These are phyloP conservation scores for Podochytrium sp. DNA, from an alignment of 192 early-diverging fungal species.

Conservation along the genomic window DNA sequence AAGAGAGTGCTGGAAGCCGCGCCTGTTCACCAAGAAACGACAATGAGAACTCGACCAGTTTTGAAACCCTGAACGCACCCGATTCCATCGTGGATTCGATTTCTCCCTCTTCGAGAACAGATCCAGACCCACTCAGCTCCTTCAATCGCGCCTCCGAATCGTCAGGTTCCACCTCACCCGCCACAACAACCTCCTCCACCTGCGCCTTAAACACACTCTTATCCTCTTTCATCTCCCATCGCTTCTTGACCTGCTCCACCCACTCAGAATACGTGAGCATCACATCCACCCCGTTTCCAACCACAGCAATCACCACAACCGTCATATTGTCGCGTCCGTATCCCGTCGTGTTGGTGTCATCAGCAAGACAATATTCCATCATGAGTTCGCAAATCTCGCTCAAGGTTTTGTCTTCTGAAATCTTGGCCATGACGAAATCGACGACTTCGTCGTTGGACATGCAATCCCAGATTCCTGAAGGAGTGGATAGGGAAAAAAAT, in stretches of 20 bases:
- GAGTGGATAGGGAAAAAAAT: background rate
- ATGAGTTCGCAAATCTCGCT: conserved; percentile 80
- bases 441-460: conserved; percentile 87
- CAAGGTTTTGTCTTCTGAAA: conserved; percentile 65
- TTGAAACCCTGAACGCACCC: too few relatives aligned
- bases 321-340: conserved; percentile 99
- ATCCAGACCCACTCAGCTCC: too few relatives aligned
- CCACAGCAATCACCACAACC: conserved; percentile 81
- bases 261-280: background rate
- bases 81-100: too few relatives aligned
- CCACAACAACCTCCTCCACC: too few relatives aligned
- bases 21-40: too few relatives aligned
- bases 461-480: conserved; percentile 99
- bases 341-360: conserved; percentile 81
- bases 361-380: conserved; percentile 89
- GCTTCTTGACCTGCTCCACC: background rate
- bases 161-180: background rate
- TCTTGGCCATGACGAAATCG: conserved; percentile 75
- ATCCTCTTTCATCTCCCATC: background rate
- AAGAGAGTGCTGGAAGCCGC: too few relatives aligned
- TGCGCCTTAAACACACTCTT: background rate
- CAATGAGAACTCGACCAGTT: too few relatives aligned
- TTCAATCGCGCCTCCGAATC: background rate
- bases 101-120: too few relatives aligned
- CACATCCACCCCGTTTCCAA: conserved; percentile 56